Percentiles rank a stretch among this genome's conserved stretches.
phyloP scores from a whole-genome alignment of 116 monocot genomes.

The Dioscorea cayenensis region DNA sequence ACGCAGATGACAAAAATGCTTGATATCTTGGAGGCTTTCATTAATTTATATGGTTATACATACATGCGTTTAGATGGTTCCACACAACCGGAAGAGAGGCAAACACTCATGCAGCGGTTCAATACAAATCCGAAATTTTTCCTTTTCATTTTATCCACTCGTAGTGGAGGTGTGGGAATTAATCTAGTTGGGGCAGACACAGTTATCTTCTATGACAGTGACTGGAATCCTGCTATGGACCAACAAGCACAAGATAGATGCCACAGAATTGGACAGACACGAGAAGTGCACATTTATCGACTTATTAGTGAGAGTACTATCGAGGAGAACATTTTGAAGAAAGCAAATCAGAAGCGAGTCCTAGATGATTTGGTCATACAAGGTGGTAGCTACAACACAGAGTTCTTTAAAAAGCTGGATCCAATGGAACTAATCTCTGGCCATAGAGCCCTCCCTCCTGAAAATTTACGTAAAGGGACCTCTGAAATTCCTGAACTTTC shows the following conservation, averaged over 20 bases:
- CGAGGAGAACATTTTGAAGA: conserved; percentile 97
- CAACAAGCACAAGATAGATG: conserved; percentile 99
- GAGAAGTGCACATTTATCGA: conserved; percentile 96
- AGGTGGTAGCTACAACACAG: conserved; percentile 94
- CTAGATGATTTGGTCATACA: conserved; percentile 99
- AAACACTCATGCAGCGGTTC: conserved; percentile 97
- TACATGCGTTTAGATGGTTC: conserved; percentile 99
- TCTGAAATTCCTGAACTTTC: conserved; percentile 23
- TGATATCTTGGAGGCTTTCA: conserved; percentile 93
- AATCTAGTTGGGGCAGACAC: conserved; percentile 98
- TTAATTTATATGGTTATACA: conserved; percentile 97
- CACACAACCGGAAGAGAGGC: conserved; percentile 95
- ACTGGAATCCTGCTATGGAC: conserved; percentile 99
- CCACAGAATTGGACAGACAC: conserved; percentile 96
- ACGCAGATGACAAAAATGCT: conserved; percentile 99
- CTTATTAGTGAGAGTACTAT: conserved; percentile 94
- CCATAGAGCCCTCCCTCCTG: conserved; percentile 31
- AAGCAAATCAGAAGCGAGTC: conserved; percentile 95
- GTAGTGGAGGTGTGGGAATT: conserved; percentile 98
- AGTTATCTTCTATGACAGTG: conserved; percentile 99
- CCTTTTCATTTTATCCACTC: conserved; percentile 94
- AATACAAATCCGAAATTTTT: conserved; percentile 95
- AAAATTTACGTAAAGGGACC: conserved; percentile 20
- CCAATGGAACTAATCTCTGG: conserved; percentile 91
- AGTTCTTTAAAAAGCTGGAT: conserved; percentile 98